These are phyloP conservation scores for Fonsecaea pedrosoi DNA, from an alignment of 2,329 filamentous ascomycete species.

Conservation along the genomic window DNA sequence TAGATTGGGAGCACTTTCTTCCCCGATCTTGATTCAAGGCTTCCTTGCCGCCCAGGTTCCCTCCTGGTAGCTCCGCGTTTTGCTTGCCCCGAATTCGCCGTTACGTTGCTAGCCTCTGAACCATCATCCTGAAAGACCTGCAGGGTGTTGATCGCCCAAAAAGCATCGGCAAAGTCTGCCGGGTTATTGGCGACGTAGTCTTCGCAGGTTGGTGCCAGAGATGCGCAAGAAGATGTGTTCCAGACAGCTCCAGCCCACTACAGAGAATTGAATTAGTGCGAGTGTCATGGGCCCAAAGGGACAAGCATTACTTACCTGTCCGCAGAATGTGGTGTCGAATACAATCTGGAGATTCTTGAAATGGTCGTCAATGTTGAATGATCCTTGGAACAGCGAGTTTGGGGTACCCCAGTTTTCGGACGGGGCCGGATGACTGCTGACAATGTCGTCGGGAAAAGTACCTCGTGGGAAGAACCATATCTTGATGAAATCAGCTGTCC, in stretches of 20 bases:
- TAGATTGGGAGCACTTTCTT: conserved; percentile 20
- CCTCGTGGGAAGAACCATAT: conserved; percentile 67
- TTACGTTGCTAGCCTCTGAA: conserved; percentile 7
- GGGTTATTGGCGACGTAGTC: conserved; percentile 74
- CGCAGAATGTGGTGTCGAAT: conserved; percentile 63
- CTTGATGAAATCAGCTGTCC: conserved; percentile 74
- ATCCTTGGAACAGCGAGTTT: conserved; percentile 50
- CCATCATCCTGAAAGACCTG: conserved; percentile 63
- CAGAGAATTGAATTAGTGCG: conserved; percentile 5
- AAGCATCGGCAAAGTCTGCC: conserved; percentile 70
- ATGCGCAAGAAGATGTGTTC: conserved; percentile 55
- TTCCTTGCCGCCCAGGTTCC: neutral
- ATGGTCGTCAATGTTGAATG: conserved; percentile 51
- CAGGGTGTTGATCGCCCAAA: conserved; percentile 74
- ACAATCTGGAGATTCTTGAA: conserved; percentile 55
- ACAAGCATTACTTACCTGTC: conserved; percentile 43
- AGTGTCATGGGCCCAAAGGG: neutral
- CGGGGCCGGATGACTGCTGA: conserved; percentile 52
- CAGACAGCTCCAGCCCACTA: conserved; percentile 37
- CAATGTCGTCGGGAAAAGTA: conserved; percentile 56
- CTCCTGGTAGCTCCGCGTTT: conserved; percentile 12
- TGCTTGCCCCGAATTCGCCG: neutral
- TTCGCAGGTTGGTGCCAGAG: conserved; percentile 69
- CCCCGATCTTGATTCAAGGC: conserved; percentile 12
- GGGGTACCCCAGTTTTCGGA: conserved; percentile 53